Percentiles rank a stretch among this genome's conserved stretches.
phyloP scores from a whole-genome alignment of 2,329 filamentous ascomycete species.

The Alternaria tenuissima region DNA sequence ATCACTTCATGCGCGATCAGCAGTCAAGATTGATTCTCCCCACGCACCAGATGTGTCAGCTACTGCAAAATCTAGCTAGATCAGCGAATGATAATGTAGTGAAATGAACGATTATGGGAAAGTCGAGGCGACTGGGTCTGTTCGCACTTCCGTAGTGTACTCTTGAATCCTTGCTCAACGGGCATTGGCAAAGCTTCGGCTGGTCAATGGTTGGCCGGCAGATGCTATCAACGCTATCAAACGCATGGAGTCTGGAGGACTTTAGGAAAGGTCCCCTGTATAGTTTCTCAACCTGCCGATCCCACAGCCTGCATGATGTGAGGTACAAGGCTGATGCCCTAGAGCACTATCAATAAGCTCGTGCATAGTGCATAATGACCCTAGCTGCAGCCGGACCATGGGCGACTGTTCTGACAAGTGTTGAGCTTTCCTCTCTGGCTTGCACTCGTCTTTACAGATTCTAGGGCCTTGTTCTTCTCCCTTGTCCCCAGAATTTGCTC shows the following conservation, averaged over 20 bases:
- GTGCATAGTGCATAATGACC: background rate
- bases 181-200: background rate
- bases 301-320: background rate
- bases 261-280: background rate
- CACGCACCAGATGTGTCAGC: background rate
- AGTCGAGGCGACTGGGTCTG: background rate
- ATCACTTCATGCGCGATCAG: constrained; percentile 6
- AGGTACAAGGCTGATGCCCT: constrained; percentile 2
- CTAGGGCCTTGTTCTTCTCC: background rate
- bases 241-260: background rate
- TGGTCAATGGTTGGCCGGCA: background rate
- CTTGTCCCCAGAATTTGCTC: background rate
- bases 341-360: background rate
- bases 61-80: background rate
- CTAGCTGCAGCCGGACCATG: background rate
- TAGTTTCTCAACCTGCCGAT: background rate
- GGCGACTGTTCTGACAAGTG: background rate
- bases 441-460: background rate
- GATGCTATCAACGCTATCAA: background rate
- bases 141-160: background rate
- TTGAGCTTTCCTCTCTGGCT: background rate
- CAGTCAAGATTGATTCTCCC: background rate
- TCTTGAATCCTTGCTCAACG: background rate
- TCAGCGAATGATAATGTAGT: background rate
- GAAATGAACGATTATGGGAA: background rate